Percentiles rank a stretch among this genome's conserved stretches.
phyloP scores from a whole-genome alignment of 352 stramenopile genomes.

The Pythium apleroticum region DNA sequence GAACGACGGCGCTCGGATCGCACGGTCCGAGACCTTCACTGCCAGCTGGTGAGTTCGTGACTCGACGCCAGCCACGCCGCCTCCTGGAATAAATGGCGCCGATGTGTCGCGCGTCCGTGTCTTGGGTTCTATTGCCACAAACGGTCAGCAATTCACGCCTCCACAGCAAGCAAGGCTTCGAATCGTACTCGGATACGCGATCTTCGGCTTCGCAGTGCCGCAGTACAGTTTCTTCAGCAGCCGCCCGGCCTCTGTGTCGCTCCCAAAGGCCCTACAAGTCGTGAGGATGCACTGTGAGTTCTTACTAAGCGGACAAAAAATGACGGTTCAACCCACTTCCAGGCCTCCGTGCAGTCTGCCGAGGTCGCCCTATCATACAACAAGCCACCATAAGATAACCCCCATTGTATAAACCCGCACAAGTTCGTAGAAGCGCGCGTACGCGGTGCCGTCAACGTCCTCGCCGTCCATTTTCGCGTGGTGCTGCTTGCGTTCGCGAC shows the following conservation, averaged over 20 bases:
- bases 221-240: conserved; percentile 80
- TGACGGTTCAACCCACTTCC: conserved; percentile 35
- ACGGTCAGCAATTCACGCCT: no score
- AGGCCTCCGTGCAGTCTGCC: conserved; percentile 31
- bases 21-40: conserved; percentile 58
- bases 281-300: neutral
- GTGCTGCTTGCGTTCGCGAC: neutral
- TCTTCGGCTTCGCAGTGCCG: conserved; percentile 56
- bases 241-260: conserved; percentile 67
- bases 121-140: conserved; percentile 43
- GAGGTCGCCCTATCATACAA: neutral
- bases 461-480: conserved; percentile 2
- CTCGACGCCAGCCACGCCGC: conserved; percentile 37
- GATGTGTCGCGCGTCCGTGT: conserved; percentile 37
- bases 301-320: neutral
- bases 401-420: neutral
- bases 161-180: neutral
- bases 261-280: conserved; percentile 56
- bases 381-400: neutral
- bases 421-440: neutral
- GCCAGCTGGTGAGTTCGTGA: conserved; percentile 50
- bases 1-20: conserved; percentile 51
- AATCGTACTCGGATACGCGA: conserved; percentile 74
- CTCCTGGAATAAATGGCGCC: conserved; percentile 69
- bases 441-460: neutral